Base-by-base conservation (phyloP, 441 rosid genomes). In the Adansonia gregorii region DNA sequence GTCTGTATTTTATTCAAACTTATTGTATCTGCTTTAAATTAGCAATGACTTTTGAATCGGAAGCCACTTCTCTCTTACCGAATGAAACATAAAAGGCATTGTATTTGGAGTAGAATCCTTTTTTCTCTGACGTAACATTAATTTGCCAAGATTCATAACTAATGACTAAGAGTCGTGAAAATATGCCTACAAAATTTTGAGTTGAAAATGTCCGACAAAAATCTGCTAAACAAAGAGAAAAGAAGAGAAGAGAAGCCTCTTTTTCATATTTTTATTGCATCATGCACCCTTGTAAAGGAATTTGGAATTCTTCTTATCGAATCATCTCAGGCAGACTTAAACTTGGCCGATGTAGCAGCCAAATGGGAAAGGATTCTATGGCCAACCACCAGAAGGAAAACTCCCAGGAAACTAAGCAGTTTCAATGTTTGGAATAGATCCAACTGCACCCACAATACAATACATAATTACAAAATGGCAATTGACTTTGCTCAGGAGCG, bases 341-440 rank as follows among this genome's bases (percentile, higher is more conserved):
- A 78, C 86, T 96, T 96, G 83, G 93, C 46, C 6, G 99, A 89
- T 27, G 91, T 68, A 11, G 98, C 81, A 10, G 99, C 97, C 76
- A 93, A 85, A 78, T 92, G 87, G 41, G 98, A 94, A 35, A 94
- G 98, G 80, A 80, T 83, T 79, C 94, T 83, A 88, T 94, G 99
- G 59, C 99, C 99, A 1, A 92, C 96, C 24, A 94, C 85, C 90
- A 94, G 79, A 67, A 94, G 85, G 83, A 90, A 93, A 80, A 80
- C 89, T 77, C 98, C 98, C 92, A 96, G 79, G 74, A 96, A 79
- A 3, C 95, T 84, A 4, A 96, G 91, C 39, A 73, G 83, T 88
- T 94, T 94, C 82, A 94, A 80, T 22, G 98, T 96, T 9, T 93
- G 91, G 86, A 96, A 96, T 59, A 96, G 93, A 86, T 96, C 97